Percentiles rank a stretch among this genome's conserved stretches.
These are phyloP conservation scores for Phragmites australis DNA, from an alignment of 176 grass and related monocot genomes.

Conservation along the genomic window DNA sequence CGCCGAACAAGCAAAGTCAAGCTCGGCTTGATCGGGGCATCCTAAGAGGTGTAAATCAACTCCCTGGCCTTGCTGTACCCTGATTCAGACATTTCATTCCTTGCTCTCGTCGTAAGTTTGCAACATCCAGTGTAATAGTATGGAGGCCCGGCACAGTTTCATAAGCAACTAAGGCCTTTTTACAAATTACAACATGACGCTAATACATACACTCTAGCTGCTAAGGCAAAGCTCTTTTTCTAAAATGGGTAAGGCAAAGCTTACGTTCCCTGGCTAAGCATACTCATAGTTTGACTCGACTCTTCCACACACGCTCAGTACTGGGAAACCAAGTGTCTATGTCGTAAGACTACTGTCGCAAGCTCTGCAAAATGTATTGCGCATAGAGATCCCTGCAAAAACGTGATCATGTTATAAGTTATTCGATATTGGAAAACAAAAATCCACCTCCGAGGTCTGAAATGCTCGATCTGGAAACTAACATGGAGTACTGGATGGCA, in stretches of 20 bases:
- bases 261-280: not conserved
- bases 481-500: constrained; percentile 72
- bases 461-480: constrained; percentile 22
- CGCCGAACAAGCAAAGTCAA: constrained; percentile 49
- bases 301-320: not conserved
- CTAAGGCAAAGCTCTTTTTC: no score
- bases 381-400: constrained; percentile 62
- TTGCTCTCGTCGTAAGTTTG: constrained; percentile 11
- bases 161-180: constrained; percentile 20
- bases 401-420: not conserved
- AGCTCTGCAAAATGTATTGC: constrained; percentile 58
- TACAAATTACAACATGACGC: constrained; percentile 8
- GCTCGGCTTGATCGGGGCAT: constrained; percentile 9
- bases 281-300: not conserved
- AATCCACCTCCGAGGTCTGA: not conserved
- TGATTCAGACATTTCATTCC: constrained; percentile 30
- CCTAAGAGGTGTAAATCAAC: not conserved
- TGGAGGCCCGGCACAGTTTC: constrained; percentile 34
- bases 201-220: constrained; percentile 28
- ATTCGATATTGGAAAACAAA: not conserved
- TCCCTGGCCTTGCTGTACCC: not conserved
- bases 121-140: constrained; percentile 38
- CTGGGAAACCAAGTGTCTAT: not conserved
- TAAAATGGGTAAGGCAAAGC: no score
- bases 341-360: constrained; percentile 37